Base-by-base conservation (phyloP, 1,139 yeast species). In the Scheffersomyces quercinus region DNA sequence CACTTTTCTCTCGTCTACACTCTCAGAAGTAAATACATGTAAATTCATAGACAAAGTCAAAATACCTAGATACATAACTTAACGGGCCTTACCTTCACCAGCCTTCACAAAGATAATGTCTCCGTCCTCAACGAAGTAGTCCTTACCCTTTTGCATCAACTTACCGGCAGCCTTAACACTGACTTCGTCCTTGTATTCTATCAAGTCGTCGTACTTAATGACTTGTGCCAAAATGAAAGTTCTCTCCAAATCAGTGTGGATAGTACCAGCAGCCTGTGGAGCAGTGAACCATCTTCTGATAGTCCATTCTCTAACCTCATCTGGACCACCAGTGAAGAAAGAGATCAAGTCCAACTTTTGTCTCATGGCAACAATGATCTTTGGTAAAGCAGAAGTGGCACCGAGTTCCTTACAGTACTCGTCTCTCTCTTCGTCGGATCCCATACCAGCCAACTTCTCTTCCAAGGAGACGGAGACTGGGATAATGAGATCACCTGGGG, bases 121-220 rank as follows among this genome's bases (percentile, higher is more conserved):
- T 67, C 97, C 79, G 56, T 74, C 79, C 67, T 85, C 91, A 52
- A 95, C 97, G 52, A 82, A 93, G 65, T 95, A 93, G 55, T 91
- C 98, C 72, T 93, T 95, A 79, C 99, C 99, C 83, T 93, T 93
- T 65, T 81, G 88, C 68, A 81, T 70, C 63, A 93, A 81, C 73
- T 93, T 93, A 73, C 99, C 99, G 48, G 91, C 91, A 47, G 98
- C 85, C 72, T 85, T 87, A 59, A 91, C 96, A 44, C 88, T 79
- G 46, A 75, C 74, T 67, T 93, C 99, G 62, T 88, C 96, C 55
- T 86, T 88, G 54, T 72, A 77, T 74, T 93, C 98, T 42, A 88
- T 67, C 58, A 90, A 76, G 55, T 75, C 79, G 36, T 72, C 68
- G 56, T 72, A 75, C 53, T 69, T 71, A 50, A 69, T 72, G 42